phyloP scores from a whole-genome alignment of 208 protist species.

The Zelonia costaricensis region DNA sequence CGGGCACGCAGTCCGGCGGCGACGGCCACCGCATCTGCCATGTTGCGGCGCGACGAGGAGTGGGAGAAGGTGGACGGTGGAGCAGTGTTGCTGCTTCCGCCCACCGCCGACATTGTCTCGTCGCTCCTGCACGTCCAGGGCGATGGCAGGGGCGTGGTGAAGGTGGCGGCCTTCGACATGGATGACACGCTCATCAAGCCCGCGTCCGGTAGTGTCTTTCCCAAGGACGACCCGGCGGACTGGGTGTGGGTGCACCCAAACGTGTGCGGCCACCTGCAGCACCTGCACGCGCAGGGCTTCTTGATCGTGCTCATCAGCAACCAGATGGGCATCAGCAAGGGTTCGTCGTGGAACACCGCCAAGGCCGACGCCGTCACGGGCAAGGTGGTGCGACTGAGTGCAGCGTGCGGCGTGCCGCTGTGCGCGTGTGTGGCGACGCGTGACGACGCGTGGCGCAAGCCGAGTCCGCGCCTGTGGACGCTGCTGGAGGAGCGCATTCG shows the following conservation, averaged over 20 bases:
- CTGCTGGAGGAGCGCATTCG: slow-evolving; percentile 55
- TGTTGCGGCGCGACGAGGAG: slow-evolving; percentile 8
- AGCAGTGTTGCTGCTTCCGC: slow-evolving; percentile 35
- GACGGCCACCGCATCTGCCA: neutral
- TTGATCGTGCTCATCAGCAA: slow-evolving; percentile 93
- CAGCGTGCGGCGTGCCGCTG: slow-evolving; percentile 58
- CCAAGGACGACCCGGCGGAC: slow-evolving; percentile 56
- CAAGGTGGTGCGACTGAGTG: slow-evolving; percentile 51
- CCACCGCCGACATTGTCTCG: slow-evolving; percentile 23
- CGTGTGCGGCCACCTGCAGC: slow-evolving; percentile 44
- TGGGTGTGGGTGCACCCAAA: slow-evolving; percentile 64
- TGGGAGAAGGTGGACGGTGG: slow-evolving; percentile 31
- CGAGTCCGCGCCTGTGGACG: slow-evolving; percentile 83
- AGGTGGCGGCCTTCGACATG: slow-evolving; percentile 77
- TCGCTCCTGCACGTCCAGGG: neutral
- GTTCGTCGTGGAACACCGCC: slow-evolving; percentile 39
- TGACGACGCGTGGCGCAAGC: slow-evolving; percentile 90
- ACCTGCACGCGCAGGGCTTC: slow-evolving; percentile 62
- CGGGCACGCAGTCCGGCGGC: slow-evolving; percentile 10
- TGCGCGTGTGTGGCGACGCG: slow-evolving; percentile 75
- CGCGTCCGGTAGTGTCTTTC: slow-evolving; percentile 53
- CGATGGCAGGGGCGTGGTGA: slow-evolving; percentile 11
- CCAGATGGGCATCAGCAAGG: slow-evolving; percentile 84
- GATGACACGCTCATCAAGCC: slow-evolving; percentile 78
- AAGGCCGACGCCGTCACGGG: slow-evolving; percentile 54